Evolutionary conservation across 2,329 filamentous ascomycete species (phyloP), one percentile per base, ranked within the genome.

Genomic region (Apiospora marii): DNA sequence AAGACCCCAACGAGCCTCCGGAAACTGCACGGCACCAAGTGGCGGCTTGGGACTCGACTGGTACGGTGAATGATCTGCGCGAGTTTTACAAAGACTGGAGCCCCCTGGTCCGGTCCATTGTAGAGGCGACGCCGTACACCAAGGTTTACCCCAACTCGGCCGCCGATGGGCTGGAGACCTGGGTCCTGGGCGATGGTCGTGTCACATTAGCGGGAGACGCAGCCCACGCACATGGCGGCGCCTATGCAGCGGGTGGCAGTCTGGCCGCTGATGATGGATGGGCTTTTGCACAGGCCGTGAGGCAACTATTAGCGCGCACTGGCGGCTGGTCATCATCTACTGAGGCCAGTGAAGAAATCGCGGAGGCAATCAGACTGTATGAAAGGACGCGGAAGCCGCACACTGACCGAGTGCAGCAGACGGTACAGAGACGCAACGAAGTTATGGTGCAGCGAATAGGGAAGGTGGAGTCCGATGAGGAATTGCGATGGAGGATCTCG

Each of bases 61-160:
- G 83, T 34, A 80, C 82, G 37, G 77, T 85, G 3, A 73, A 78
- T 4, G 73, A 81, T 2, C 78, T 87, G 41, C 79, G 80, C 24
- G 74, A 80, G n/a, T 77, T 83, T 72, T 84, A 82, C 72, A 76
- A 81, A 74, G 78, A 83, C 75, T 87, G 85, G 85, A 83, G 83
- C 64, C 83, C 84, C 0, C 78, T 82, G 0, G 78, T 84, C 22
- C 80, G 80, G 41, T 80, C 81, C 4, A 79, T 87, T 12, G 79
- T 85, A 3, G 80, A 85, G 8, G 81, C 81, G 3, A 82, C 82
- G 4, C 85, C 85, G 0, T 79, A 82, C 68, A 82, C 82, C 0
- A 79, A 80, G 22, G 72, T 85, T 0, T 86, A 84, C 68, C 84
- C 85, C 4, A 87, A 87, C 73, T 80, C 81, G 8, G 82, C 84